Evolutionary conservation across 2,329 filamentous ascomycete species (phyloP).

Genomic region (Fusarium poae): DNA sequence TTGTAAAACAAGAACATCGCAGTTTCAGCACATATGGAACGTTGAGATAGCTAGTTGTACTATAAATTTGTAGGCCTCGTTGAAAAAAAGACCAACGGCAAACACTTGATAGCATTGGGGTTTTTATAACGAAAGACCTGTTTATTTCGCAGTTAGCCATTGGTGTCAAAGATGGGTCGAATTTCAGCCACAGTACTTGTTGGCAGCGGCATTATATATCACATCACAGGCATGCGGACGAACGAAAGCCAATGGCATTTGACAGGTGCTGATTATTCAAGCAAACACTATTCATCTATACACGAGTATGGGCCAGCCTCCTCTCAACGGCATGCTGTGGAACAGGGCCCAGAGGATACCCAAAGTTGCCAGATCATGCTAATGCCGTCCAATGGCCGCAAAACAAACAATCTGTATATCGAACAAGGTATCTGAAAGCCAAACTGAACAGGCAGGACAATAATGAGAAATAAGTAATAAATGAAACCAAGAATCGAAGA

Average conservation of each 20-base stretch:
- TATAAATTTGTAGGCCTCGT: neutral
- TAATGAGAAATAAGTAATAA: slow-evolving; percentile 38
- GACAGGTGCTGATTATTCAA: slow-evolving; percentile 52
- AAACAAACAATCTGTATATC: slow-evolving; percentile 62
- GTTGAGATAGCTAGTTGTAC: neutral
- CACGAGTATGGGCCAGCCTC: slow-evolving; percentile 52
- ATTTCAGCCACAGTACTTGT: neutral
- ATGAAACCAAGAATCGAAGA: slow-evolving; percentile 46
- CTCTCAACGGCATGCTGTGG: slow-evolving; percentile 42
- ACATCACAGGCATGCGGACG: neutral
- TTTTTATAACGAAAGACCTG: too few species aligned
- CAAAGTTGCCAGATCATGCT: slow-evolving; percentile 37
- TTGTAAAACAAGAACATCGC: neutral
- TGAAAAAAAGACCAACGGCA: too few species aligned
- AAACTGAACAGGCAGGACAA: slow-evolving; percentile 43
- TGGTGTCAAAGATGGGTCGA: neutral
- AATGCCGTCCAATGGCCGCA: slow-evolving; percentile 46
- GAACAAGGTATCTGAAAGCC: slow-evolving; percentile 71
- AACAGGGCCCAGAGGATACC: slow-evolving; percentile 19
- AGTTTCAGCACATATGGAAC: neutral
- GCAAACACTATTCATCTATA: slow-evolving; percentile 54
- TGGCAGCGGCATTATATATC: neutral
- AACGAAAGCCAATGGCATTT: slow-evolving; percentile 12
- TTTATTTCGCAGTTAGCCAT: too few species aligned
- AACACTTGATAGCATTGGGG: neutral